Conservation (phyloP, 805 yeast genomes). For the Clavispora vitiphila region DNA sequence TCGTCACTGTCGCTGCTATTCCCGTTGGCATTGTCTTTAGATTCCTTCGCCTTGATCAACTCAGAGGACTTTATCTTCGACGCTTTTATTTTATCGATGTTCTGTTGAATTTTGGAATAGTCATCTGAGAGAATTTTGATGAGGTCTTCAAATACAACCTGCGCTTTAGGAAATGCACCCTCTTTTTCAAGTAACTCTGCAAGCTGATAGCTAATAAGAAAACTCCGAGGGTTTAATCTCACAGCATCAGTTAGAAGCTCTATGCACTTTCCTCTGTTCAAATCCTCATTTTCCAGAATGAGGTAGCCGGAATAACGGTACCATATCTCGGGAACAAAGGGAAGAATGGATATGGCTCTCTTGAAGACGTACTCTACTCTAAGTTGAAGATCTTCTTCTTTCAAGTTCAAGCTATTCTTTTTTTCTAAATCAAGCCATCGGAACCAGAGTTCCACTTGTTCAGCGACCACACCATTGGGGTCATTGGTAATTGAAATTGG, state of each 20-base stretch:
- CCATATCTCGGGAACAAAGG: conserved; percentile 75
- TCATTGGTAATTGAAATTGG: conserved; percentile 22
- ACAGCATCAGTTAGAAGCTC: conserved; percentile 53
- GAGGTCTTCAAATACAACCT: conserved; percentile 45
- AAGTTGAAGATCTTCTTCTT: conserved; percentile 39
- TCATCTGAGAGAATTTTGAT: conserved; percentile 41
- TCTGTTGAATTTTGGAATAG: conserved; percentile 23
- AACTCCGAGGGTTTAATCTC: conserved; percentile 63
- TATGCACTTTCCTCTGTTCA: conserved; percentile 36
- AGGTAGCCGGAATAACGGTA: conserved; percentile 49
- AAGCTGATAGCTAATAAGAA: conserved; percentile 58
- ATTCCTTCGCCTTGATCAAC: conserved; percentile 10
- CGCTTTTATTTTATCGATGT: conserved; percentile 16
- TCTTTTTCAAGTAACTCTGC: conserved; percentile 68
- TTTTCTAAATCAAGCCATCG: conserved; percentile 80
- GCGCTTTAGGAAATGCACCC: conserved; percentile 46
- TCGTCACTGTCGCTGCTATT: conserved; percentile 6
- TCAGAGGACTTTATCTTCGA: conserved; percentile 6
- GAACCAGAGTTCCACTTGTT: conserved; percentile 56
- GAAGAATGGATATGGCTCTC: conserved; percentile 58
- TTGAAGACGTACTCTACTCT: conserved; percentile 70
- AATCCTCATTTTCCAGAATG: conserved; percentile 28
- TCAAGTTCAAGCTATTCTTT: conserved; percentile 59
- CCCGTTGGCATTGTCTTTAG: conserved; percentile 1
- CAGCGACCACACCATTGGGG: conserved; percentile 17